Conservation (phyloP, 495 filamentous ascomycete species). For the Jackrogersella minutella region DNA sequence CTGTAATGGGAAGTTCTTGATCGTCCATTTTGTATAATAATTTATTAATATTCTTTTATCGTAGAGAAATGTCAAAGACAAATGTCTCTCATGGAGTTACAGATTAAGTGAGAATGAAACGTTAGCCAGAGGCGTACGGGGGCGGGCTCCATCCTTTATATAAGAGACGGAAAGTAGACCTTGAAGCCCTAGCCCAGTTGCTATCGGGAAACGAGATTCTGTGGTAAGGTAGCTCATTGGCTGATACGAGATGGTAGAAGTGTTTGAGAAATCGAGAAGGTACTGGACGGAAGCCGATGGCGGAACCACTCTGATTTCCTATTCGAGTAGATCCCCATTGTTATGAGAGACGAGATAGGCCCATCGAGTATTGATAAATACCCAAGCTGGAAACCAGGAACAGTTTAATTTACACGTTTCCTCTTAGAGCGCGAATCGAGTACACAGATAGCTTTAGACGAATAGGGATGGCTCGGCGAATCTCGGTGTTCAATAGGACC, state of each 20-base stretch:
- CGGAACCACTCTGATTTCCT: slow-evolving; percentile 35
- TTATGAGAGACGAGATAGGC: slow-evolving; percentile 28
- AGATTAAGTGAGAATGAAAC: slow-evolving; percentile 2
- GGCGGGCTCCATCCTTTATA: slow-evolving; percentile 35
- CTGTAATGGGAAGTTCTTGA: slow-evolving; percentile 15
- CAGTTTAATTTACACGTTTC: slow-evolving; percentile 26
- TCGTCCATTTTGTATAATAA: slow-evolving; percentile 24
- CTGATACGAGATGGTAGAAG: not conserved
- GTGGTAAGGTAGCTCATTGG: slow-evolving; percentile 24
- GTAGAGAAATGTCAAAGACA: slow-evolving; percentile 4
- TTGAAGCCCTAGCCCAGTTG: slow-evolving; percentile 12
- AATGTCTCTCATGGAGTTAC: slow-evolving; percentile 10
- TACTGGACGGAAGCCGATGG: slow-evolving; percentile 33
- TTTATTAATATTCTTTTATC: slow-evolving; percentile 20
- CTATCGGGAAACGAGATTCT: not conserved
- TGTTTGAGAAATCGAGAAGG: slow-evolving; percentile 26
- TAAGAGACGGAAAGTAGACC: slow-evolving; percentile 15
- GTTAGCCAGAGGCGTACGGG: slow-evolving; percentile 10
- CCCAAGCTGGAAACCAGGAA: slow-evolving; percentile 15
- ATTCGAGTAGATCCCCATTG: slow-evolving; percentile 30
- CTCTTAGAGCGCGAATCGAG: slow-evolving; percentile 22
- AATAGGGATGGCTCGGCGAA: slow-evolving; percentile 36
- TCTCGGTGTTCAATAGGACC: slow-evolving; percentile 32
- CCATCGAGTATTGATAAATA: slow-evolving; percentile 4
- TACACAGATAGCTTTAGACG: slow-evolving; percentile 12